These are phyloP conservation scores for Vinca minor DNA, from an alignment of 257 asterid genomes.

Conservation along the genomic window DNA sequence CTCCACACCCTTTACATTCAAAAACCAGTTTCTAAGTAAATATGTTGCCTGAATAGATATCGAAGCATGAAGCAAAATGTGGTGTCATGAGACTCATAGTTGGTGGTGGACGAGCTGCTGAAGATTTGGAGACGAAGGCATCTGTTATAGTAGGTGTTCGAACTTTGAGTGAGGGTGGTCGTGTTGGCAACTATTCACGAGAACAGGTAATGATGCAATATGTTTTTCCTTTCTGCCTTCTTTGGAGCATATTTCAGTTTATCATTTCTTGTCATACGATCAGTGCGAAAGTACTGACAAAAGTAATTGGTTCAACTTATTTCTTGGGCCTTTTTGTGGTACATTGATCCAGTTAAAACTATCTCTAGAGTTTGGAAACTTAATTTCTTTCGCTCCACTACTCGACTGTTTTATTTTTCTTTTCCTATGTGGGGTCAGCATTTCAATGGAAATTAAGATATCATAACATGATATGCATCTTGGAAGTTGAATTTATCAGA, in stretches of 20 bases:
- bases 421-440: neutral
- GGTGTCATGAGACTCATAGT: constrained; percentile 99
- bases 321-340: neutral
- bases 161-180: constrained; percentile 98
- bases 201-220: constrained; percentile 65
- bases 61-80: constrained; percentile 79
- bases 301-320: neutral
- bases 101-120: constrained; percentile 99
- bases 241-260: constrained; percentile 4
- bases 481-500: neutral
- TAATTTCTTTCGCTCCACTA: neutral
- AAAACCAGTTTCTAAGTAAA: neutral
- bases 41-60: constrained; percentile 39
- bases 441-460: neutral
- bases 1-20: no score
- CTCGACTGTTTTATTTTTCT: neutral
- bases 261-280: neutral
- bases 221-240: neutral
- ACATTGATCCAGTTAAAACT: constrained; percentile 2
- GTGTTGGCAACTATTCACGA: constrained; percentile 88
- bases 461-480: neutral
- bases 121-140: constrained; percentile 68
- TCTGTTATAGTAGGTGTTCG: constrained; percentile 97
- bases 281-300: neutral
- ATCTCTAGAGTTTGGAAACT: neutral